A percentile compares a stretch with the other conserved stretches of the same genome.
Conservation (phyloP, 768 basidiomycete genomes). For the Pluteus cervinus region DNA sequence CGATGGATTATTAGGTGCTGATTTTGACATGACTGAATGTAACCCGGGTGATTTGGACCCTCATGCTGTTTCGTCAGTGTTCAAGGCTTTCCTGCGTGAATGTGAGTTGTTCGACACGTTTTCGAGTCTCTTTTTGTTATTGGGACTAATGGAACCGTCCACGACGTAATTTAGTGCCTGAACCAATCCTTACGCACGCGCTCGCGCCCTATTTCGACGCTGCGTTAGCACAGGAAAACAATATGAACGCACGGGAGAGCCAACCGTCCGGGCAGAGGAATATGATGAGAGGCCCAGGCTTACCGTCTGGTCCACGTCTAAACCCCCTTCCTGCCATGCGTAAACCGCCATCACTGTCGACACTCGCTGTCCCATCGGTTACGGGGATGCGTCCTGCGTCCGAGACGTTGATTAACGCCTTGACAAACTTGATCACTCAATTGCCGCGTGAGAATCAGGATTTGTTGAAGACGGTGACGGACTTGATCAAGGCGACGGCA, state of each 20-base stretch:
- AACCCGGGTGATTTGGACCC: constrained; percentile 88
- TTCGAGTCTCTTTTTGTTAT: constrained; percentile 1
- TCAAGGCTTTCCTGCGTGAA: constrained; percentile 91
- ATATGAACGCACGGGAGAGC: constrained; percentile 18
- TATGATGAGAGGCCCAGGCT: constrained; percentile 17
- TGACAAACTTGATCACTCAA: constrained; percentile 57
- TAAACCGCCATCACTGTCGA: constrained; percentile 77
- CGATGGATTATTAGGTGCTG: constrained; percentile 50
- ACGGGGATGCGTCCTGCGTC: constrained; percentile 58
- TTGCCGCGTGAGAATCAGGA: constrained; percentile 81
- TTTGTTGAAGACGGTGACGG: constrained; percentile 74
- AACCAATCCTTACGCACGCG: constrained; percentile 71
- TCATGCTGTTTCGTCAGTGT: constrained; percentile 88
- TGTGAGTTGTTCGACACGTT: constrained; percentile 44
- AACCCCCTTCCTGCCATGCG: constrained; percentile 38
- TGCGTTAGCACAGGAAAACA: constrained; percentile 56
- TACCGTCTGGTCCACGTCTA: constrained; percentile 34
- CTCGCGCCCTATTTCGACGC: constrained; percentile 76
- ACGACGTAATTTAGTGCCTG: constrained; percentile 58
- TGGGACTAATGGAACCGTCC: constrained; percentile 5
- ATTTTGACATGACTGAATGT: constrained; percentile 76
- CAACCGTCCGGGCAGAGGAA: constrained; percentile 1
- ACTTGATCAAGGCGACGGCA: constrained; percentile 75
- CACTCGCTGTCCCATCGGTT: constrained; percentile 68
- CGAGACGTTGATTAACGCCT: constrained; percentile 43